Base-by-base conservation (phyloP, 1,284 basidiomycete species). In the Inonotus hispidus region DNA sequence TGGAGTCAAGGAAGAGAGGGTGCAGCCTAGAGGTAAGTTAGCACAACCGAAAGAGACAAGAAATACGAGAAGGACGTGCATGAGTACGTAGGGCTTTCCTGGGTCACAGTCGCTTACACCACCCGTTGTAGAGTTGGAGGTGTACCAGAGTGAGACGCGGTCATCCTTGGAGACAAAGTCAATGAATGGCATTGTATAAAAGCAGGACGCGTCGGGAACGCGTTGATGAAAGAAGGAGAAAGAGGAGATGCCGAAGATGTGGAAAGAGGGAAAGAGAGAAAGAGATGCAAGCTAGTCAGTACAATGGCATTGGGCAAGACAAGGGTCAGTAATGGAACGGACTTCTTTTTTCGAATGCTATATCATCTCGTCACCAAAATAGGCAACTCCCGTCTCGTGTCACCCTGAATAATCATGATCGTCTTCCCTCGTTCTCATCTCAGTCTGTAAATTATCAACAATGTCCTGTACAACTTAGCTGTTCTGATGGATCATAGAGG, bases 131-230 rank as follows among this genome's bases (percentile, higher is more conserved):
- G 80, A 72, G 71, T 88, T 90, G 4, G 88, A 88, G 60, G 68
- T 79, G 72, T 91, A 91, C 78, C 79, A 86, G 62, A 91, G 79
- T 14, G 85, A 83, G 53, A 82, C 82, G 70, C 83, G 85, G 75
- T 90, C 88, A 64, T 82, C 80, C 43, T 71, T 69, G 63, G 81
- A 81, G 61, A 82, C 75, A 63, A 90, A 69, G 69, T 90, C 85
- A 69, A 90, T 78, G 75, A 76, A 86, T 57, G 88, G 88, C 88
- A 90, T 90, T 25, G n/a, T 5, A 11, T n/a, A 7, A n/a, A 52
- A 32, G 29, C 32, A 35, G 50, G 1, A 39, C 53, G 37, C 19
- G 58, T 35, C 37, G 32, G 32, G 27, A 37, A 37, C 29, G n/a
- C 29, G 58, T 10, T 25, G 45, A 35, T n/a, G 41, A 6, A 21